phyloP scores from a whole-genome alignment of 2,329 filamentous ascomycete genomes.

The Fusarium praegraminearum region DNA sequence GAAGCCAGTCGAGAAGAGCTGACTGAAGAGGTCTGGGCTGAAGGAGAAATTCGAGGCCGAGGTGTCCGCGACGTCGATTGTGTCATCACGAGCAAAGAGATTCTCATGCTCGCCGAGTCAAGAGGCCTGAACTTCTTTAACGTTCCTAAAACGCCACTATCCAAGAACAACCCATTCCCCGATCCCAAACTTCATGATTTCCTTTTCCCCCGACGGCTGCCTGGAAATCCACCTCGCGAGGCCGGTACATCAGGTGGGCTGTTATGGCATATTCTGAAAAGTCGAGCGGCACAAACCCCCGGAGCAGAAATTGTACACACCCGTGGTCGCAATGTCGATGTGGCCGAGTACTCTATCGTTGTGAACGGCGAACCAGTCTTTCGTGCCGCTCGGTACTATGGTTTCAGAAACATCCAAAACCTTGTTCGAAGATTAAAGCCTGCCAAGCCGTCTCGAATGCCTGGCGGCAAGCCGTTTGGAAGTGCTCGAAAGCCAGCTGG shows the following conservation, averaged over 20 bases:
- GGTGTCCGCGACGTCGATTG: slow-evolving; percentile 92
- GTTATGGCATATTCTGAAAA: slow-evolving; percentile 84
- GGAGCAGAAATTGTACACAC: slow-evolving; percentile 77
- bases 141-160: slow-evolving; percentile 70
- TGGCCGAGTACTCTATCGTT: slow-evolving; percentile 84
- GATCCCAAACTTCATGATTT: slow-evolving; percentile 78
- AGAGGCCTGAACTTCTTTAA: slow-evolving; percentile 81
- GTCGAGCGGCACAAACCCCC: slow-evolving; percentile 76
- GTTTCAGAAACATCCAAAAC: slow-evolving; percentile 98
- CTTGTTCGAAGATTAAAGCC: slow-evolving; percentile 93
- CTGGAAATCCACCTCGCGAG: slow-evolving; percentile 60
- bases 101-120: slow-evolving; percentile 88
- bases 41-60: slow-evolving; percentile 59
- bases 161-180: slow-evolving; percentile 72
- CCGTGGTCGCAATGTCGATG: slow-evolving; percentile 89
- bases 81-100: slow-evolving; percentile 95
- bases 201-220: slow-evolving; percentile 71
- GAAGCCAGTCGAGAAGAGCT: slow-evolving; percentile 95
- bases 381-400: slow-evolving; percentile 91
- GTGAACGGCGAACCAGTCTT: slow-evolving; percentile 70
- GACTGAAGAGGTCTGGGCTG: slow-evolving; percentile 81
- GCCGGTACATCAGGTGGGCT: slow-evolving; percentile 91
- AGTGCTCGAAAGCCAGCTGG: slow-evolving; percentile 65
- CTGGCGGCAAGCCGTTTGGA: slow-evolving; percentile 75
- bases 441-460: slow-evolving; percentile 79